phyloP scores from a whole-genome alignment of 192 early-diverging fungal genomes.

The Dissophora ornata region DNA sequence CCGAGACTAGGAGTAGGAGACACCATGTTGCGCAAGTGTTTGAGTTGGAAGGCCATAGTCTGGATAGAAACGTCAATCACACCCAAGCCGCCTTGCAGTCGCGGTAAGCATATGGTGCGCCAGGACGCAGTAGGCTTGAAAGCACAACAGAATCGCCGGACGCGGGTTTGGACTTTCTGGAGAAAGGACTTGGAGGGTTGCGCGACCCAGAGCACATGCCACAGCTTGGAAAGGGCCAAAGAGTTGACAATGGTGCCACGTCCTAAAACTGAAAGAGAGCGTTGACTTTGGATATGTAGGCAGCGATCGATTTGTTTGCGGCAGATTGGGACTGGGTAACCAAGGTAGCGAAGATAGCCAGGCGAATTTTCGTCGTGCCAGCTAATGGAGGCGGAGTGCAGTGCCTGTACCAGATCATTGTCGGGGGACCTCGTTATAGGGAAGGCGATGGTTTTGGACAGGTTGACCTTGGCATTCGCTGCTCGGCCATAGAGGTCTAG shows the following conservation, averaged over 20 bases:
- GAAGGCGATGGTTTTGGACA: constrained; percentile 17
- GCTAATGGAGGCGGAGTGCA: background rate
- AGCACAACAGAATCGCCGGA: background rate
- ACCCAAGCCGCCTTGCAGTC: background rate
- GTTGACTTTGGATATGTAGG: background rate
- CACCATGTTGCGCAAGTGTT: background rate
- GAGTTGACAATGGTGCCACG: background rate
- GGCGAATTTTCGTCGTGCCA: background rate
- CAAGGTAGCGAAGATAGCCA: background rate
- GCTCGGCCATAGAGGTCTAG: constrained; percentile 6
- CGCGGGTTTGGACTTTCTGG: background rate
- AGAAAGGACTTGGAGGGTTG: background rate
- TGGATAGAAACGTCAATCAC: background rate
- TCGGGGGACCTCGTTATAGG: background rate
- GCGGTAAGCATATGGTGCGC: background rate
- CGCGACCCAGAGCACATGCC: background rate
- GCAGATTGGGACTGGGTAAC: background rate
- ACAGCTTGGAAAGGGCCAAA: background rate
- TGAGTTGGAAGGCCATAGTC: background rate
- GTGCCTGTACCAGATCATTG: background rate
- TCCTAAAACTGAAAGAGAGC: background rate
- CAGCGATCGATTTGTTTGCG: background rate
- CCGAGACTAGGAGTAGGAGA: too few species aligned
- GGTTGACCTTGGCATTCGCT: constrained; percentile 35
- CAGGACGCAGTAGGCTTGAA: background rate